phyloP scores from a whole-genome alignment of 2,329 filamentous ascomycete genomes.

The Acrocalymma vagum region DNA sequence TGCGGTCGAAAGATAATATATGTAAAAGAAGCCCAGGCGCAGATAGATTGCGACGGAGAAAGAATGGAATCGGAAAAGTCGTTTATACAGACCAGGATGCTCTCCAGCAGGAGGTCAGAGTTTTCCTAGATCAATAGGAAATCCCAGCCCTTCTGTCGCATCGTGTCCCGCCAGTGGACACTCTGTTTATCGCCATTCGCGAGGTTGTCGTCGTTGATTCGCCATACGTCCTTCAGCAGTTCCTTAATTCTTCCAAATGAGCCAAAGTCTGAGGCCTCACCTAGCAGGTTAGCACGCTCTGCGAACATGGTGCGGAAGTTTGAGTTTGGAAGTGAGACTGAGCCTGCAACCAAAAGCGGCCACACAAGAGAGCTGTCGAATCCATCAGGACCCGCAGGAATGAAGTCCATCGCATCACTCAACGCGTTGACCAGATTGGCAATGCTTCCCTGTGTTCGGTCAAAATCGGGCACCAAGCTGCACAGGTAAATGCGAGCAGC shows the following conservation, averaged over 20 bases:
- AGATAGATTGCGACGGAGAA: conserved; percentile 22
- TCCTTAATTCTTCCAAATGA: conserved; percentile 85
- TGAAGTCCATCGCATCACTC: conserved; percentile 77
- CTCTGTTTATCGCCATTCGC: conserved; percentile 64
- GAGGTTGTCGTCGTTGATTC: conserved; percentile 70
- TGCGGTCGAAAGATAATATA: conserved; percentile 43
- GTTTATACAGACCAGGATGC: conserved; percentile 47
- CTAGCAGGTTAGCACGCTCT: conserved; percentile 77
- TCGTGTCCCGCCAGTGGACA: conserved; percentile 94
- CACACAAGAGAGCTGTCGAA: conserved; percentile 92
- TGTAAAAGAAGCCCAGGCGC: conserved; percentile 33
- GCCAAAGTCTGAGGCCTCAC: conserved; percentile 79
- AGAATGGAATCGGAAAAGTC: conserved; percentile 28
- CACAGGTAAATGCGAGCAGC: conserved; percentile 97
- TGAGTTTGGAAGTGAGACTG: conserved; percentile 76
- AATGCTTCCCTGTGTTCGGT: conserved; percentile 76
- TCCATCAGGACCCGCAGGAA: conserved; percentile 81
- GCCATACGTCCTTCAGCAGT: conserved; percentile 85
- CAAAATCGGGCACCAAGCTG: conserved; percentile 89
- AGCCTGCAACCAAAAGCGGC: conserved; percentile 90
- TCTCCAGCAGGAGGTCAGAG: conserved; percentile 38
- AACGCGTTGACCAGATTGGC: conserved; percentile 81
- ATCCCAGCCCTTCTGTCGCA: conserved; percentile 91
- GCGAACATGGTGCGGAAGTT: conserved; percentile 80
- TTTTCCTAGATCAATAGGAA: conserved; percentile 81